Percentiles rank a stretch among this genome's conserved stretches.
Evolutionary conservation across 345 rosid species (phyloP).

Genomic region (Rubroshorea leprosula): DNA sequence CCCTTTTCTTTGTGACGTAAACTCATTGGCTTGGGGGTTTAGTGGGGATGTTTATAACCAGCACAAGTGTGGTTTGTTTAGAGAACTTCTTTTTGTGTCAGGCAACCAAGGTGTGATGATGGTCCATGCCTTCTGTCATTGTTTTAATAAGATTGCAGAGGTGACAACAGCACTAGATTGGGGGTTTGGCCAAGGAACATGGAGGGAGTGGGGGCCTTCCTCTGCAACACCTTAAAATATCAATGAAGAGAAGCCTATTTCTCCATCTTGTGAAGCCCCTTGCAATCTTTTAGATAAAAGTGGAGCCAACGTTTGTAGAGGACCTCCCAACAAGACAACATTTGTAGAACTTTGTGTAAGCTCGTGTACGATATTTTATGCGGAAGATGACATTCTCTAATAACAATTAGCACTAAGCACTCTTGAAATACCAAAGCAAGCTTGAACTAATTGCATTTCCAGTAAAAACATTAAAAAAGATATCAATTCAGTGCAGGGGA

Average conservation of each 20-base stretch:
- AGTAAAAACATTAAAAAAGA: too few relatives aligned
- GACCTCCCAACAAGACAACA: conserved; percentile 10
- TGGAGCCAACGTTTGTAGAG: conserved; percentile 19
- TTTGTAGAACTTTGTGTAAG: too few relatives aligned
- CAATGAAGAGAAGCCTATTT: conserved; percentile 18
- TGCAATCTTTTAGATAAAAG: conserved; percentile 20
- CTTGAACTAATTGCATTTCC: too few relatives aligned
- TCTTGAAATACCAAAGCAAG: too few relatives aligned
- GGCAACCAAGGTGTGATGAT: conserved; percentile 56
- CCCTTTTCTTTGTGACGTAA: conserved; percentile 61
- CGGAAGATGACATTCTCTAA: too few relatives aligned
- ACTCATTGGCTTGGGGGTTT: conserved; percentile 86
- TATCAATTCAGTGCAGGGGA: too few relatives aligned
- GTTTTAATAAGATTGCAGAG: conserved; percentile 27
- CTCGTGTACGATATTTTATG: too few relatives aligned
- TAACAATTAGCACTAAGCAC: too few relatives aligned
- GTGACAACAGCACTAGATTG: conserved; percentile 26
- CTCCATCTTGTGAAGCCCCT: conserved; percentile 26
- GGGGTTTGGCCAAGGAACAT: conserved; percentile 56
- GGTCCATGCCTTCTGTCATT: conserved; percentile 75
- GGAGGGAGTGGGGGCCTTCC: conserved; percentile 92
- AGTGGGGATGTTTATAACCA: conserved; percentile 66
- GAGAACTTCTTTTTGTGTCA: conserved; percentile 77
- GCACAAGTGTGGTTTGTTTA: conserved; percentile 55
- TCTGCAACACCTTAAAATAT: conserved; percentile 19